A percentile compares a stretch with the other conserved stretches of the same genome.
These are phyloP conservation scores for Balansia obtecta DNA, from an alignment of 2,329 filamentous ascomycete species.

Conservation along the genomic window DNA sequence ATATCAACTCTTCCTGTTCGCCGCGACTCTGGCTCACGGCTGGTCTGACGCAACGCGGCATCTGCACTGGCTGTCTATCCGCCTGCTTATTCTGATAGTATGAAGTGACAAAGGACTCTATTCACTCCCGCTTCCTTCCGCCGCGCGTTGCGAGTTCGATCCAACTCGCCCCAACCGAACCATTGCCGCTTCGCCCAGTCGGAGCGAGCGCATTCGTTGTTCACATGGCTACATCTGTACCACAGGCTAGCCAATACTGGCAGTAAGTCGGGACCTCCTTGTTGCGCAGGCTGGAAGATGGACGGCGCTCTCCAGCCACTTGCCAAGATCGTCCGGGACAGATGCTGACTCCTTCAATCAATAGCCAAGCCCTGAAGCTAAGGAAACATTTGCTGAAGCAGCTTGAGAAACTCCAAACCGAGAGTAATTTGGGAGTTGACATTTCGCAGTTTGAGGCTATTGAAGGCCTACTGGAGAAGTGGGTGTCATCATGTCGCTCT, in stretches of 20 bases:
- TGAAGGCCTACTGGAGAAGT: conserved; percentile 26
- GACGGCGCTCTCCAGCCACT: neutral
- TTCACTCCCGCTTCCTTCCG: conserved; percentile 7
- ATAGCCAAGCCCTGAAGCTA: conserved; percentile 30
- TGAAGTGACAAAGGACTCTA: conserved; percentile 19
- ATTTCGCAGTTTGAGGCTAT: conserved; percentile 31
- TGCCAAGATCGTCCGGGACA: neutral
- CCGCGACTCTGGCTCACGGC: conserved; percentile 21
- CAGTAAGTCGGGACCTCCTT: conserved; percentile 19
- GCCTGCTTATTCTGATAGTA: conserved; percentile 20
- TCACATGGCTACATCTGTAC: conserved; percentile 9
- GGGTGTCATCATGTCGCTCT: conserved; percentile 17
- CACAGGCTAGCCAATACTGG: conserved; percentile 25
- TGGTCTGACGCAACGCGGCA: conserved; percentile 15
- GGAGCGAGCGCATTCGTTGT: neutral
- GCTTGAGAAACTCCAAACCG: conserved; percentile 28
- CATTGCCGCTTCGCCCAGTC: conserved; percentile 6
- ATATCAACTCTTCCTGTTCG: conserved; percentile 15
- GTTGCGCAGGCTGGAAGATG: neutral
- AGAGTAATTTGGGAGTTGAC: conserved; percentile 22
- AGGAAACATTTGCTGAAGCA: conserved; percentile 31
- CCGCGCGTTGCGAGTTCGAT: neutral
- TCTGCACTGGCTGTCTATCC: conserved; percentile 2
- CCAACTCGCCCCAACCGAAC: neutral
- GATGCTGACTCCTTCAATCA: conserved; percentile 7